Percentiles rank a stretch among this genome's conserved stretches.
Conservation (phyloP, 257 asterid genomes). For the Rhazya stricta region DNA sequence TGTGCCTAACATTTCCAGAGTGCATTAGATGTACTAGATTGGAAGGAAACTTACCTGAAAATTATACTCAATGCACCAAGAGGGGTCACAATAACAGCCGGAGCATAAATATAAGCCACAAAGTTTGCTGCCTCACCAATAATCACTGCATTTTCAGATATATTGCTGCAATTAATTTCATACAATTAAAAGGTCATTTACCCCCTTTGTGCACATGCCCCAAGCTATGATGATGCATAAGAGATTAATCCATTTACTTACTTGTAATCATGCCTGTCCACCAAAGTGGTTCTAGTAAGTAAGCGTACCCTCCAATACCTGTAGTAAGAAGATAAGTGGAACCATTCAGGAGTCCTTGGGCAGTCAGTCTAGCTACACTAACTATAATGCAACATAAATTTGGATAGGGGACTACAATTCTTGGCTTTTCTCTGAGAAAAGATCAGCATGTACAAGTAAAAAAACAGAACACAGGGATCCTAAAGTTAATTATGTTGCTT, state of each 20-base stretch:
- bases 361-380: background rate
- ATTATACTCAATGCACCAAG: slow-evolving; percentile 89
- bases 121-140: slow-evolving; percentile 81
- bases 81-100: slow-evolving; percentile 93
- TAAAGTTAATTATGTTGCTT: background rate
- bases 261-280: slow-evolving; percentile 94
- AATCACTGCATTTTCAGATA: slow-evolving; percentile 49
- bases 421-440: background rate
- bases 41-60: slow-evolving; percentile 48
- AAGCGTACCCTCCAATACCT: slow-evolving; percentile 86
- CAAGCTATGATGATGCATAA: background rate
- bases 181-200: slow-evolving; percentile 4
- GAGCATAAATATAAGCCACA: slow-evolving; percentile 86
- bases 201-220: background rate
- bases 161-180: slow-evolving; percentile 8
- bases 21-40: slow-evolving; percentile 9
- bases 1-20: slow-evolving; percentile 17
- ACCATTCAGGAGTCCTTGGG: background rate
- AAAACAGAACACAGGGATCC: background rate
- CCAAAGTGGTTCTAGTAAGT: slow-evolving; percentile 87
- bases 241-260: slow-evolving; percentile 30
- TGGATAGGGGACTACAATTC: background rate
- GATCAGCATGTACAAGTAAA: background rate
- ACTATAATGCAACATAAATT: background rate
- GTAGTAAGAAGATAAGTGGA: slow-evolving; percentile 13